These are phyloP conservation scores for Ustilago vetiveriae DNA, from an alignment of 1,284 basidiomycete genomes.

Conservation along the genomic window DNA sequence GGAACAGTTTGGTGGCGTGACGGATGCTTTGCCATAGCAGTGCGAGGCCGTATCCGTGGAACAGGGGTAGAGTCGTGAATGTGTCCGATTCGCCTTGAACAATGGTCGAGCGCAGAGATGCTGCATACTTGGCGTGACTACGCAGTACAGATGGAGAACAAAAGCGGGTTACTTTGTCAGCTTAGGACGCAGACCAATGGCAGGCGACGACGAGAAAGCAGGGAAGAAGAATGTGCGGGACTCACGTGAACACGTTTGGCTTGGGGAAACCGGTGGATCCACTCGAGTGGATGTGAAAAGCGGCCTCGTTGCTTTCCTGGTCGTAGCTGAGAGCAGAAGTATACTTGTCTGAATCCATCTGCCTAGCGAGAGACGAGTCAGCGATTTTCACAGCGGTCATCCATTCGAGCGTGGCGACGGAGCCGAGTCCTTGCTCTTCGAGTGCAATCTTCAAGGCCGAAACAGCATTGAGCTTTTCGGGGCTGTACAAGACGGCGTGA, in stretches of 20 bases:
- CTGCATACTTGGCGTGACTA: too few species aligned
- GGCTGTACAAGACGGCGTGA: slow-evolving; percentile 5
- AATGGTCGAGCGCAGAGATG: neutral
- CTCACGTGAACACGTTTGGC: slow-evolving; percentile 12
- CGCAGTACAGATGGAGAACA: too few species aligned
- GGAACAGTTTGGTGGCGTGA: neutral
- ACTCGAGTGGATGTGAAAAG: slow-evolving; percentile 24
- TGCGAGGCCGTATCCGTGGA: slow-evolving; percentile 23
- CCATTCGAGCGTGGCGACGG: neutral
- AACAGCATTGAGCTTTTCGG: neutral
- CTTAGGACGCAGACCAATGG: too few species aligned
- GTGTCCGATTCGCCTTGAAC: neutral
- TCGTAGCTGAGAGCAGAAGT: slow-evolving; percentile 3
- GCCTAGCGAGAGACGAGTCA: neutral
- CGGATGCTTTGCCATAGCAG: neutral
- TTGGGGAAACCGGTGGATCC: slow-evolving; percentile 43
- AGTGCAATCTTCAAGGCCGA: neutral
- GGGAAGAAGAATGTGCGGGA: too few species aligned
- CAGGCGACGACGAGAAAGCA: too few species aligned
- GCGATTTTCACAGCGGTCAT: neutral
- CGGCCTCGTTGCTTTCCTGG: slow-evolving; percentile 1
- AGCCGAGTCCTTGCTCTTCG: neutral
- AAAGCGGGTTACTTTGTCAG: too few species aligned
- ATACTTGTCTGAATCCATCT: neutral
- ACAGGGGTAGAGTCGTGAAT: slow-evolving; percentile 24